phyloP scores from a whole-genome alignment of 257 asterid species.

The Eucommia ulmoides region DNA sequence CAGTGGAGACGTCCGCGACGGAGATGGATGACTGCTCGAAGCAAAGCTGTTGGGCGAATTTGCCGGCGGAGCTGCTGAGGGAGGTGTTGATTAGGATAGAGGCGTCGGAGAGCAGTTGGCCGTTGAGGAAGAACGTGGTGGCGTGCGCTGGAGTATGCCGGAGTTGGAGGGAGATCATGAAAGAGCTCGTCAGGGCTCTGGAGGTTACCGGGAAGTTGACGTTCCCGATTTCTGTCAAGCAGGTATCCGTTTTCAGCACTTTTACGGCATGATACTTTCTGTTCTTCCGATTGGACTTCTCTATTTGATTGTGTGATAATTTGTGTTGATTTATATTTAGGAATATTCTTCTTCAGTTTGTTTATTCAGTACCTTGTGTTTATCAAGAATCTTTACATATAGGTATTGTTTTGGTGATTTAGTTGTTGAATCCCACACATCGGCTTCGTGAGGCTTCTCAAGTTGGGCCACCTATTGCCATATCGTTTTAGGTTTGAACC shows the following conservation, averaged over 20 bases:
- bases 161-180: not conserved
- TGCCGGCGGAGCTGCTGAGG: not conserved
- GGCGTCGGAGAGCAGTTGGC: conserved; percentile 1
- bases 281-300: too few relatives aligned
- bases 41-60: not conserved
- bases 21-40: not conserved
- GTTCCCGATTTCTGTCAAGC: not conserved
- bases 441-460: too few relatives aligned
- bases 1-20: not conserved
- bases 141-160: not conserved
- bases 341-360: too few relatives aligned
- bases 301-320: too few relatives aligned
- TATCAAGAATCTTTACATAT: too few relatives aligned
- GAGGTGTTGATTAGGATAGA: not conserved
- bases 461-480: too few relatives aligned
- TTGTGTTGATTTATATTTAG: too few relatives aligned
- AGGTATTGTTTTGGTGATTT: too few relatives aligned
- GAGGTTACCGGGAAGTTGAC: not conserved
- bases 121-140: not conserved
- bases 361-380: too few relatives aligned
- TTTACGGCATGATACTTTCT: too few relatives aligned
- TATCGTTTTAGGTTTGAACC: too few relatives aligned
- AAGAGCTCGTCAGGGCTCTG: not conserved
- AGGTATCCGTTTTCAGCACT: not conserved
- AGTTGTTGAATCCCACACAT: too few relatives aligned